A percentile compares a stretch with the other conserved stretches of the same genome.
Evolutionary conservation across 2,329 filamentous ascomycete species (phyloP).

Genomic region (Penicillium concentricum): DNA sequence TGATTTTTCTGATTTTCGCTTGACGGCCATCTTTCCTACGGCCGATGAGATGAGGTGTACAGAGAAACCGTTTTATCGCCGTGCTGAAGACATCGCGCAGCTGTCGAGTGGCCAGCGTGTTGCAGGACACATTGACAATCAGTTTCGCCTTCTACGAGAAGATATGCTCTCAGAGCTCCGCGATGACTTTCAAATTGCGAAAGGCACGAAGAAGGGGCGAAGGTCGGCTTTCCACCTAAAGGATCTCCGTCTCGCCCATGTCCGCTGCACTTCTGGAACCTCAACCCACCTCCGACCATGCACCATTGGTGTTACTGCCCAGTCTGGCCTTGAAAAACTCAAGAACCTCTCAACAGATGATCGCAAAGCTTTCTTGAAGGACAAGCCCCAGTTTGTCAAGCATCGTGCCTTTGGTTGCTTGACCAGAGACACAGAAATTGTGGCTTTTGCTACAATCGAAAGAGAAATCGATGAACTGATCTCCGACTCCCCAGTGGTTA

Average conservation of each 20-base stretch:
- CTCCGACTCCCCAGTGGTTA: conserved; percentile 46
- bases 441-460: conserved; percentile 61
- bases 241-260: conserved; percentile 34
- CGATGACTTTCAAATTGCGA: conserved; percentile 57
- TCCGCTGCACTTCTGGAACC: conserved; percentile 38
- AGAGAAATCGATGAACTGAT: conserved; percentile 51
- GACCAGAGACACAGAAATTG: conserved; percentile 50
- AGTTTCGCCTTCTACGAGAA: conserved; percentile 69
- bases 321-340: conserved; percentile 49
- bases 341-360: conserved; percentile 23
- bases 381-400: conserved; percentile 54
- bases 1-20: conserved; percentile 60
- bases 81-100: conserved; percentile 51
- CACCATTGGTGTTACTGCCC: conserved; percentile 45
- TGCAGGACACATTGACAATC: conserved; percentile 62
- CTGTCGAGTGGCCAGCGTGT: conserved; percentile 40
- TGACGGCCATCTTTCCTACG: conserved; percentile 66
- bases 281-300: conserved; percentile 27
- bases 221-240: conserved; percentile 41
- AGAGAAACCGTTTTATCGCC: conserved; percentile 56
- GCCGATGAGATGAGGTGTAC: conserved; percentile 60
- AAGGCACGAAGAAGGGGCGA: conserved; percentile 50
- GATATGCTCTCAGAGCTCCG: conserved; percentile 68
- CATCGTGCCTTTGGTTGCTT: conserved; percentile 64
- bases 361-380: conserved; percentile 48